These are phyloP conservation scores for Tulasnella sp. DNA, from an alignment of 768 basidiomycete species.

Conservation along the genomic window DNA sequence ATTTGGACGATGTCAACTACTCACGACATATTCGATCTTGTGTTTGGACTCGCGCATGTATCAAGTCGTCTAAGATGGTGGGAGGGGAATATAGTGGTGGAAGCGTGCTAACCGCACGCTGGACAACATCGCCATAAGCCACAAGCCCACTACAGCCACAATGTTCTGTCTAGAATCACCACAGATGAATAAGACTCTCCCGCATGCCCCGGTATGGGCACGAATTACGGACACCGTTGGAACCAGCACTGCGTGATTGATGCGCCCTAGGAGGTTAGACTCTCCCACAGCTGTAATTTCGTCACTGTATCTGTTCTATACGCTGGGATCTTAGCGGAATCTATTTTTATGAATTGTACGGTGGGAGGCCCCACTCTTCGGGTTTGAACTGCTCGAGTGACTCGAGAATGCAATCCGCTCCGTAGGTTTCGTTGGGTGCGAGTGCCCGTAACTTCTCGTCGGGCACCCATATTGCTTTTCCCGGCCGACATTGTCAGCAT, in stretches of 20 bases:
- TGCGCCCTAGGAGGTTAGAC: neutral
- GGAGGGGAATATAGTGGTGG: no score
- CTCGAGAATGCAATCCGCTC: conserved; percentile 55
- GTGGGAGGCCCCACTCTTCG: conserved; percentile 80
- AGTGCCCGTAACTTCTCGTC: conserved; percentile 58
- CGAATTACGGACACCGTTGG: no score
- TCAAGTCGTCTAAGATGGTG: no score
- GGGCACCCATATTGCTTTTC: conserved; percentile 77
- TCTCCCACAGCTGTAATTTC: neutral
- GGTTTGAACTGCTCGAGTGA: conserved; percentile 72
- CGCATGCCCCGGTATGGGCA: no score
- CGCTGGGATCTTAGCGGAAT: neutral
- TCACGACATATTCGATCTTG: neutral
- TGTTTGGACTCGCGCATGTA: neutral
- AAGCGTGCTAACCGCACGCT: no score
- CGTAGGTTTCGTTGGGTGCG: conserved; percentile 45
- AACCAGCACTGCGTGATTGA: neutral
- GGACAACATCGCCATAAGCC: no score
- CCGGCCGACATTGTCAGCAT: neutral
- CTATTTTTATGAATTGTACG: conserved; percentile 43
- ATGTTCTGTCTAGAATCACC: no score
- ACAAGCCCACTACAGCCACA: no score
- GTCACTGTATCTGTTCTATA: neutral
- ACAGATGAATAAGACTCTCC: no score
- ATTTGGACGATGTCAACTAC: neutral